Conservation (phyloP, 371 early-diverging fungal species). For the Rhizopus microsporus region DNA sequence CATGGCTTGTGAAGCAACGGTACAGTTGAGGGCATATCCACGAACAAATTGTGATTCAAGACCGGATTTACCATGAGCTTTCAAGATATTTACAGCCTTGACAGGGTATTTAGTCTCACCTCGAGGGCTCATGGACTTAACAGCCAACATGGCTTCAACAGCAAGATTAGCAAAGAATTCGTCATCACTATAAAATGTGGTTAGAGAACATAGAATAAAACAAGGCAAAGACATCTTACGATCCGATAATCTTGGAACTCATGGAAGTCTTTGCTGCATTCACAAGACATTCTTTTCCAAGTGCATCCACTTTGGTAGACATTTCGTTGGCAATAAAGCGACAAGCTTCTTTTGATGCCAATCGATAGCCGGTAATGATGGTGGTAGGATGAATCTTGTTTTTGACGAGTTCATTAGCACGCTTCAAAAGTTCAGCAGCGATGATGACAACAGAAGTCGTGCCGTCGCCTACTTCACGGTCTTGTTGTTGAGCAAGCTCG, state of each 20-base stretch:
- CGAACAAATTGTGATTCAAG: slow-evolving; percentile 90
- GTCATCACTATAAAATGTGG: slow-evolving; percentile 65
- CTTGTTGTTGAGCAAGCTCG: slow-evolving; percentile 99
- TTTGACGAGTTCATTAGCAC: slow-evolving; percentile 97
- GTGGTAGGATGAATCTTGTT: slow-evolving; percentile 99
- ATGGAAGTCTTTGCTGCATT: slow-evolving; percentile 99
- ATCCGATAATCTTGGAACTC: slow-evolving; percentile 98
- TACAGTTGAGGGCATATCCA: slow-evolving; percentile 99
- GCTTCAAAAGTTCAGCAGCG: slow-evolving; percentile 96
- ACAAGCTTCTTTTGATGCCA: slow-evolving; percentile 98
- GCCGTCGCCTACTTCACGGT: slow-evolving; percentile 99
- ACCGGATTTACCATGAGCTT: slow-evolving; percentile 98
- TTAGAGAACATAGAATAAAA: neutral
- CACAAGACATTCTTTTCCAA: slow-evolving; percentile 91
- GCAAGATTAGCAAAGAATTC: slow-evolving; percentile 97
- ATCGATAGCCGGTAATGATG: slow-evolving; percentile 97
- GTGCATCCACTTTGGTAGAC: slow-evolving; percentile 90
- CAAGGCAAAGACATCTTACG: slow-evolving; percentile 49
- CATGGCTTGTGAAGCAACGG: slow-evolving; percentile 97
- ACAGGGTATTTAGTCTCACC: slow-evolving; percentile 96
- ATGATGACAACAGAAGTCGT: slow-evolving; percentile 99
- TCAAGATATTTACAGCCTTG: slow-evolving; percentile 98
- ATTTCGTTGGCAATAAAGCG: slow-evolving; percentile 97
- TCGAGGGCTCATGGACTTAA: slow-evolving; percentile 83
- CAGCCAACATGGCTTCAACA: slow-evolving; percentile 93